Conservation (phyloP, 306 rosid genomes). For the apple (Malus domestica) region DNA sequence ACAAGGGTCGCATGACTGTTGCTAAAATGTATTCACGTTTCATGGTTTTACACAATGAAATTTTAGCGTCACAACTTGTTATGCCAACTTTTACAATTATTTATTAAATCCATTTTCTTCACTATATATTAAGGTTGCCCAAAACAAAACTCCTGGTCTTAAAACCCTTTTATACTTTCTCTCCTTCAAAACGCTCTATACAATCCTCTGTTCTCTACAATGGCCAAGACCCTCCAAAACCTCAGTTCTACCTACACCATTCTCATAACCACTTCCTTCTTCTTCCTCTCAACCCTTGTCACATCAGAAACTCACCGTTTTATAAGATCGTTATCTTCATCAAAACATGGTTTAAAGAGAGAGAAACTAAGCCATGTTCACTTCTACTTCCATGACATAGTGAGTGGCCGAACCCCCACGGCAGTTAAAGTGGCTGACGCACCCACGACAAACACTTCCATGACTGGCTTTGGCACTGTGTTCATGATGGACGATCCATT, state of each 20-base stretch:
- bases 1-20: too few relatives aligned
- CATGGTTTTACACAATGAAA: too few relatives aligned
- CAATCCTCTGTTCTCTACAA: neutral
- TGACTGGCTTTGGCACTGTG: slow-evolving; percentile 33
- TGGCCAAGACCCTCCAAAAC: slow-evolving; percentile 3
- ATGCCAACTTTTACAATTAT: neutral
- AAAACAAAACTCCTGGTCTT: neutral
- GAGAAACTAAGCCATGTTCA: slow-evolving; percentile 44
- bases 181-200: neutral
- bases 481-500: slow-evolving; percentile 49
- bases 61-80: neutral
- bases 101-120: neutral
- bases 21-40: too few relatives aligned
- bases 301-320: slow-evolving; percentile 1
- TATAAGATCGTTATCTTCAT: slow-evolving; percentile 1
- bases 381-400: slow-evolving; percentile 48
- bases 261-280: neutral
- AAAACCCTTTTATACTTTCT: neutral
- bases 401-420: slow-evolving; percentile 38
- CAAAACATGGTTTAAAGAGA: slow-evolving; percentile 15
- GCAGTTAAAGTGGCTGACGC: slow-evolving; percentile 40
- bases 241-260: neutral
- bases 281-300: neutral
- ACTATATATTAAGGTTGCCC: neutral
- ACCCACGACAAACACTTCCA: slow-evolving; percentile 12